Percentiles rank a stretch among this genome's conserved stretches.
Evolutionary conservation across 805 yeast genomes (phyloP).

Genomic region (Spathaspora passalidarum): DNA sequence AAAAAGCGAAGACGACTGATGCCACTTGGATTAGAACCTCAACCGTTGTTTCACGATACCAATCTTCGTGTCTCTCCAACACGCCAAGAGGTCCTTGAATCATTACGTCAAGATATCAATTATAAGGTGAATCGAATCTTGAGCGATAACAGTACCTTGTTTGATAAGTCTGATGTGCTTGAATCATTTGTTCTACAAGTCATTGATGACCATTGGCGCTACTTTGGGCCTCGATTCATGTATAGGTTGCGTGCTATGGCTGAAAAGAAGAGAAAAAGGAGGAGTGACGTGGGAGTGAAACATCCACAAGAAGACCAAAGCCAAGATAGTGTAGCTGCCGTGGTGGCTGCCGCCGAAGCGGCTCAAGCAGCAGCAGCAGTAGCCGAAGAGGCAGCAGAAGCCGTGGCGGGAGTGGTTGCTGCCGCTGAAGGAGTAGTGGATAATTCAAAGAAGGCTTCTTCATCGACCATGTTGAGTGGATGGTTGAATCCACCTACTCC

Average conservation of each 20-base stretch:
- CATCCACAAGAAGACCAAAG: not conserved
- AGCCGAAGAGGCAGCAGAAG: constrained; percentile 5
- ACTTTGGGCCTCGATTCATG: constrained; percentile 7
- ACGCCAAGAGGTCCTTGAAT: not conserved
- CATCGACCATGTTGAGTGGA: constrained; percentile 4
- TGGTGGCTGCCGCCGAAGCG: not conserved
- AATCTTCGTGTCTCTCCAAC: not conserved
- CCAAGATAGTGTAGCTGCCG: not conserved
- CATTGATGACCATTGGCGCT: constrained; percentile 11
- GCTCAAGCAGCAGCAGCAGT: constrained; percentile 1
- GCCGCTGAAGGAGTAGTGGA: constrained; percentile 2
- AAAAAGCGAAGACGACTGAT: not conserved
- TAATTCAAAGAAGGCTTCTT: constrained; percentile 7
- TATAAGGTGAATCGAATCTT: constrained; percentile 1
- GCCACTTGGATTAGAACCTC: constrained; percentile 1
- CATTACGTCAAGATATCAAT: not conserved
- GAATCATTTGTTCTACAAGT: constrained; percentile 14
- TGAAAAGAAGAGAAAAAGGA: not conserved
- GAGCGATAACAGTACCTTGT: constrained; percentile 6
- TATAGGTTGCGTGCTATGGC: constrained; percentile 4
- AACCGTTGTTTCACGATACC: not conserved
- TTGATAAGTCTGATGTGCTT: constrained; percentile 10
- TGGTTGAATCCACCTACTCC: constrained; percentile 9
- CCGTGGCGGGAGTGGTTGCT: constrained; percentile 1
- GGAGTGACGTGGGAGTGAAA: not conserved